These are phyloP conservation scores for Dalbergia cochinchinensis DNA, from an alignment of 306 rosid genomes.

Conservation along the genomic window DNA sequence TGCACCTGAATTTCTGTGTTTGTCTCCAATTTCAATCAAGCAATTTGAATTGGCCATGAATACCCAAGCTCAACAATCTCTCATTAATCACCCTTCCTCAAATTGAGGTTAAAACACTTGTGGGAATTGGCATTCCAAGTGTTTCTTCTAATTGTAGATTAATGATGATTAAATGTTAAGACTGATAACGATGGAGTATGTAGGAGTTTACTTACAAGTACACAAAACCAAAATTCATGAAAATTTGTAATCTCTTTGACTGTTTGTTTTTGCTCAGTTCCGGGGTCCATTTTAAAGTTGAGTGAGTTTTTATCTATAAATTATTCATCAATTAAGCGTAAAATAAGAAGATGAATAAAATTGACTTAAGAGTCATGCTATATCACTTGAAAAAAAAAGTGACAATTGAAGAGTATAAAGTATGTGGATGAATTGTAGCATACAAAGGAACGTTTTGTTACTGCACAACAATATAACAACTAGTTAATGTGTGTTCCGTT, in stretches of 20 bases:
- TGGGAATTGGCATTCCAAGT: constrained; percentile 31
- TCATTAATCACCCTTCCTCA: constrained; percentile 44
- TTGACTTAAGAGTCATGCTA: too few species aligned
- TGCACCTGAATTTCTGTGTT: constrained; percentile 64
- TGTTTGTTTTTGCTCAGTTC: constrained; percentile 22
- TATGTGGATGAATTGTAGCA: too few species aligned
- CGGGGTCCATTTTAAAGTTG: constrained; percentile 4
- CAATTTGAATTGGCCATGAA: constrained; percentile 89
- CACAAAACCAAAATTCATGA: constrained; percentile 40
- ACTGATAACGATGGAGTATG: constrained; percentile 34
- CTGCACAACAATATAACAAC: too few species aligned
- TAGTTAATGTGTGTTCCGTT: too few species aligned
- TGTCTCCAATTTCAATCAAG: constrained; percentile 82
- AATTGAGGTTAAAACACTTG: constrained; percentile 38
- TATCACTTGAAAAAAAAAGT: too few species aligned
- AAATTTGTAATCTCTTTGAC: constrained; percentile 38
- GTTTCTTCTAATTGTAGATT: constrained; percentile 54
- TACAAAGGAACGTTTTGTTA: too few species aligned
- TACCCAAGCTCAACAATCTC: constrained; percentile 61
- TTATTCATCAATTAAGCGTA: neutral
- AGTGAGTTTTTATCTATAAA: neutral
- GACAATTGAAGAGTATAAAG: too few species aligned
- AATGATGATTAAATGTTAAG: constrained; percentile 38
- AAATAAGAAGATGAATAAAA: neutral
- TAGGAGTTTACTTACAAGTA: constrained; percentile 38